phyloP scores from a whole-genome alignment of 345 rosid species.

The Rhodamnia rubescens region DNA sequence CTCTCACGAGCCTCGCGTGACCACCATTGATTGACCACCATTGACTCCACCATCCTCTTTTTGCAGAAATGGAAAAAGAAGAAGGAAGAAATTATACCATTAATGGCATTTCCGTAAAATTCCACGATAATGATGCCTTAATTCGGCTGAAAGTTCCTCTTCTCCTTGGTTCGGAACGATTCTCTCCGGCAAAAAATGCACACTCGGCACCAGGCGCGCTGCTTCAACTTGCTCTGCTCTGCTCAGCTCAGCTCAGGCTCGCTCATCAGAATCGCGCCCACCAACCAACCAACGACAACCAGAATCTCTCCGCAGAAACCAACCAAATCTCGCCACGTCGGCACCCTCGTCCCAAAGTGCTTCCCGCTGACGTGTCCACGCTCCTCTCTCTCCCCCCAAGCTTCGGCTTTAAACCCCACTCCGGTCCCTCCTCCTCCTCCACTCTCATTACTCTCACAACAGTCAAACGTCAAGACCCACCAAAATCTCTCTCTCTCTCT shows the following conservation, averaged over 20 bases:
- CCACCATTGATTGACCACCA: neutral
- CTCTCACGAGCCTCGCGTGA: neutral
- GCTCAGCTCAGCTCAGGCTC: too few relatives aligned
- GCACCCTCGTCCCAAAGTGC: neutral
- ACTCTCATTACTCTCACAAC: neutral
- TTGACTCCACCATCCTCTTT: neutral
- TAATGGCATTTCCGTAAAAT: neutral
- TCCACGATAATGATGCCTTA: neutral
- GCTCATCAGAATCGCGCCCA: too few relatives aligned
- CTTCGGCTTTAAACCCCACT: neutral
- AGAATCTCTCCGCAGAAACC: neutral
- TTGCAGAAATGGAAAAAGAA: too few relatives aligned
- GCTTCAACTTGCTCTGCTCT: neutral
- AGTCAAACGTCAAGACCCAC: neutral
- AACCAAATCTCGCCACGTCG: neutral
- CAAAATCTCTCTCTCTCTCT: neutral
- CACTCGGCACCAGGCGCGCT: neutral
- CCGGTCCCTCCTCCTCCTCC: neutral
- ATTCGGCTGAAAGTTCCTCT: neutral
- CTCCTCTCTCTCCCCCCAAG: neutral
- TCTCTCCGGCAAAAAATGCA: too few relatives aligned
- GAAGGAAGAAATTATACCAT: neutral
- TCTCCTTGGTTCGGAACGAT: neutral
- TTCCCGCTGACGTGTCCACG: neutral
- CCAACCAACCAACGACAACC: neutral